Evolutionary conservation across 2,329 filamentous ascomycete genomes (phyloP), one percentile per base, ranked within the genome.

Genomic region (Beauveria asiatica): DNA sequence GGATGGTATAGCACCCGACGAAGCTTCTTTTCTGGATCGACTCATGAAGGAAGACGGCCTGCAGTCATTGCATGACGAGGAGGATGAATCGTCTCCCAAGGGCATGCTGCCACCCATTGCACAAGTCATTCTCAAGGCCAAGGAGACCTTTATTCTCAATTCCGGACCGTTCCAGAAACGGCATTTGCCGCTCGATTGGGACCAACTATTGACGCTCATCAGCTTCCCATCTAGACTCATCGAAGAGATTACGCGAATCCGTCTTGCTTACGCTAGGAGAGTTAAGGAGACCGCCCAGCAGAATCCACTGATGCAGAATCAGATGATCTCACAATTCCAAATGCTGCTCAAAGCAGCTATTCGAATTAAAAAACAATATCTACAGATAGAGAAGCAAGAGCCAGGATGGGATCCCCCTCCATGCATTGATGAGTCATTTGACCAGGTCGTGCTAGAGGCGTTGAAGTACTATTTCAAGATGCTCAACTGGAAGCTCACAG

Each of bases 381-480:
- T 89, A 41, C 79, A 84, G 27, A 91, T 97, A 56, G 90, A 92
- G 23, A 85, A 90, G 65, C 89, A 92, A 0, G 89, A 97, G 72
- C 85, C 89, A 21, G 93, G 94, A 51, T 99, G 94, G 94, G 92
- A 97, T 67, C 76, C 97, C 59, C 94, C 94, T 3, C 91, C 92
- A 9, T 97, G 92, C 74, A 95, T 99, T 64, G 94, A 97, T 70
- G 94, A 99, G 70, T 91, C 91, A 46, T 99, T 97, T 68, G 94
- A 97, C 70, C 83, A 87, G 39, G 90, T 95, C 19, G 90, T 97
- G 10, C 76, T 99, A 48, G 93, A 97, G 68, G 92, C 93, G 0
- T 79, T 99, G 66, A 95, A 93, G 72, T 97, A 96, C 73, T 99
- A 99, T 75, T 99, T 99, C 81, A 94, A 93, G 72, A 92, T 99